phyloP scores from a whole-genome alignment of 305 asterid genomes.

The Fraxinus baroniana region DNA sequence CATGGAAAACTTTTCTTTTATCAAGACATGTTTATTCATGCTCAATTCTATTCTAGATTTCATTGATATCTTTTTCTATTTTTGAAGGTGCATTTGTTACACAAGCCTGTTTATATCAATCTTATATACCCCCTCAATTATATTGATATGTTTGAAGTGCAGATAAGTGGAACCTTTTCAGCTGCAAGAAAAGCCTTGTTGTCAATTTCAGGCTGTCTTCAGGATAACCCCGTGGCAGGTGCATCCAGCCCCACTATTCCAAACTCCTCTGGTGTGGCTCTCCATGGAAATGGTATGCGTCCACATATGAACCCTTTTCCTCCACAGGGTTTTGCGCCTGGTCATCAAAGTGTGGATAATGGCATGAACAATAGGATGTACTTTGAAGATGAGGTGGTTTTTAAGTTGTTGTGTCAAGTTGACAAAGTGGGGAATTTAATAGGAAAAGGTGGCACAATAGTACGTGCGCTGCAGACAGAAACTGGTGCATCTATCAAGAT shows the following conservation, averaged over 20 bases:
- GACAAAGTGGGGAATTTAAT: constrained; percentile 30
- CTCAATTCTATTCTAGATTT: background rate
- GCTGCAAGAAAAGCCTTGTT: constrained; percentile 24
- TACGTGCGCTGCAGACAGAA: constrained; percentile 21
- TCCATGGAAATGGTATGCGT: constrained; percentile 23
- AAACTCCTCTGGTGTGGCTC: constrained; percentile 13
- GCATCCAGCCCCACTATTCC: constrained; percentile 18
- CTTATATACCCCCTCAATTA: background rate
- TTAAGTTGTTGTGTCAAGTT: constrained; percentile 27
- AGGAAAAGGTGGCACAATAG: constrained; percentile 29
- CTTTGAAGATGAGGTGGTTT: constrained; percentile 25
- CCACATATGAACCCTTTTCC: constrained; percentile 11
- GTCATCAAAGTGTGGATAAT: constrained; percentile 13
- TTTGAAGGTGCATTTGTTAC: background rate
- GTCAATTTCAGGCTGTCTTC: constrained; percentile 27
- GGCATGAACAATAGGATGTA: constrained; percentile 22
- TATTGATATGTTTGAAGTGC: background rate
- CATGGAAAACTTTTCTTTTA: background rate
- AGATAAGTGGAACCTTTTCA: constrained; percentile 25
- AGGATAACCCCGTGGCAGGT: constrained; percentile 21
- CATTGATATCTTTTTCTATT: background rate
- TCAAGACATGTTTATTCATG: background rate
- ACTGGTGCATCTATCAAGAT: constrained; percentile 31
- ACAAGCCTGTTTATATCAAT: background rate
- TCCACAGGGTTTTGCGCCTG: constrained; percentile 12